Percentiles rank a stretch among this genome's conserved stretches.
Evolutionary conservation across 169 alveolate genomes (phyloP).

Genomic region (Toxoplasma gondii): DNA sequence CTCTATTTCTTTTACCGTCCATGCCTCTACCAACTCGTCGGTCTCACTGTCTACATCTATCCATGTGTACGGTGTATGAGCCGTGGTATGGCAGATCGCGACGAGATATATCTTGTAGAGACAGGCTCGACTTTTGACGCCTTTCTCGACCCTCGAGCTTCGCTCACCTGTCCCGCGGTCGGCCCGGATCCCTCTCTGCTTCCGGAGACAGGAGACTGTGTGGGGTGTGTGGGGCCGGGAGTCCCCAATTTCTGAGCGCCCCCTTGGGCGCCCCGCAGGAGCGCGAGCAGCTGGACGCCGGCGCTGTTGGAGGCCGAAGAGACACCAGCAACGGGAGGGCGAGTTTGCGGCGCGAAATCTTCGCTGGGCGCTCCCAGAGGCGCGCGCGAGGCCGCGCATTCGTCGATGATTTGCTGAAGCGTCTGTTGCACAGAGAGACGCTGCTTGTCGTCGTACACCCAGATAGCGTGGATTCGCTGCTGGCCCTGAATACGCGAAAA

Average conservation of each 20-base stretch:
- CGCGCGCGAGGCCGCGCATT: background rate
- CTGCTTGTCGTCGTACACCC: slow-evolving; percentile 35
- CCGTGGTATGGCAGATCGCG: too few species aligned
- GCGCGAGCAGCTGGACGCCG: slow-evolving; percentile 12
- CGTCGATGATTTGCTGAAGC: background rate
- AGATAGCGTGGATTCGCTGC: background rate
- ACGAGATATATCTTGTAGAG: too few species aligned
- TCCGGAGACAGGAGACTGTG: too few species aligned
- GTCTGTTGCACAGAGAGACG: background rate
- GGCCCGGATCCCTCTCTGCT: background rate
- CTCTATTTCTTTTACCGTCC: too few species aligned
- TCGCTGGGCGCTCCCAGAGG: background rate
- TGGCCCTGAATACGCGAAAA: background rate
- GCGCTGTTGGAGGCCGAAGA: background rate
- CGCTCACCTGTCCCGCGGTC: background rate
- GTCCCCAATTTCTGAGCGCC: background rate
- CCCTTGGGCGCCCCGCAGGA: background rate
- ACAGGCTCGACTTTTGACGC: background rate
- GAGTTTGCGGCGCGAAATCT: background rate
- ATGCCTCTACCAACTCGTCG: too few species aligned
- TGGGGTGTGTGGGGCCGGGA: background rate
- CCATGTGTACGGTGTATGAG: too few species aligned
- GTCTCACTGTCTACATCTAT: too few species aligned
- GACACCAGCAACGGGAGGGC: background rate
- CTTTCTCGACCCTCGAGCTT: background rate